Base-by-base conservation (phyloP, 2,329 filamentous ascomycete species). In the Huntiella decipiens region DNA sequence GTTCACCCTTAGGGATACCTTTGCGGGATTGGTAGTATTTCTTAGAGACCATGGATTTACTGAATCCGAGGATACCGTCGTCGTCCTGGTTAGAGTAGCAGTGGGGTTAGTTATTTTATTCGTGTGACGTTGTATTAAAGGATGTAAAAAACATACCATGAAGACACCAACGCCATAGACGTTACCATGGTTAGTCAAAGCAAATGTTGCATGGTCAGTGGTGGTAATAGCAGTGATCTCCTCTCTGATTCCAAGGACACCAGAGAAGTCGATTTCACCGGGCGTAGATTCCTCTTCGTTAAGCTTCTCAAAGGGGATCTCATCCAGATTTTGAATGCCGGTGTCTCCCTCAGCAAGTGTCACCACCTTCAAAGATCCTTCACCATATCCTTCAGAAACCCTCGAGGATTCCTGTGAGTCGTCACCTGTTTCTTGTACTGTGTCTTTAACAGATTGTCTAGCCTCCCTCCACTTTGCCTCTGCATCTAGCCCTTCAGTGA, bases 91-190 rank as follows among this genome's bases (percentile, higher is more conserved):
- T 15, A 32, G 11, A n/a, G 32, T 7, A 40, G 16, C 8, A 28
- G n/a, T 45, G 22, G 22, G 22, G 16, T 48, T 41, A 45, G 38
- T 42, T 22, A 8, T 7, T 41, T 12, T 13, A 4, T 13, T 13
- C 11, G 34, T 36, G 15, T n/a, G 15, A 6, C 10, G 32, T n/a
- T 34, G 19, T 11, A 15, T n/a, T 31, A 7, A 10, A 33, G 4
- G n/a, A 12, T 19, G 13, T 17, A 12, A 15, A 15, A n/a, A 12
- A 8, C 53, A 45, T 51, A 57, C 68, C 55, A 74, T 62, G 62
- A 81, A 80, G 12, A 73, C 75, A 13, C 77, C 77, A 73, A 77
- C 80, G 39, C 76, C 76, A 54, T 76, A 80, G 17, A 81, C 73
- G 17, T 65, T 60, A 12, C 77, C 77, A 43, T 71, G 66, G 8